phyloP scores from a whole-genome alignment of 306 rosid genomes.

The Clitoria ternatea region DNA sequence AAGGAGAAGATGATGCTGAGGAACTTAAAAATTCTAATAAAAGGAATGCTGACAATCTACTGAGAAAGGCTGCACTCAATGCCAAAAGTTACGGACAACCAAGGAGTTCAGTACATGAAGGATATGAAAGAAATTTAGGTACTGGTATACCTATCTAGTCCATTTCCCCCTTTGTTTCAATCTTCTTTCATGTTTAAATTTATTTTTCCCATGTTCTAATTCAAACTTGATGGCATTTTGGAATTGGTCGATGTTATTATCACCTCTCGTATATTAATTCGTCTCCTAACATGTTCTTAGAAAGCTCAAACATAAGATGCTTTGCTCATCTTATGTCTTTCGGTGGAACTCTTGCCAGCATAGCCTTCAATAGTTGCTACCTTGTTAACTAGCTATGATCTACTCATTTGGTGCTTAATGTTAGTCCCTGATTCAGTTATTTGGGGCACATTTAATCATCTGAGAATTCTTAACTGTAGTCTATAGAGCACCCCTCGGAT shows the following conservation, averaged over 20 bases:
- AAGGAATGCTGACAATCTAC: conserved; percentile 63
- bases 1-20: conserved; percentile 94
- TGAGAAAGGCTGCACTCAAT: conserved; percentile 67
- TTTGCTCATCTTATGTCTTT: neutral
- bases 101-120: conserved; percentile 50
- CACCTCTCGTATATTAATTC: neutral
- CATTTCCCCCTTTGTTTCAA: conserved; percentile 20
- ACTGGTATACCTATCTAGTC: conserved; percentile 45
- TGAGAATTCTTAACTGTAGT: neutral
- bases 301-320: neutral
- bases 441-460: conserved; percentile 10
- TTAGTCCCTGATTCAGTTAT: neutral
- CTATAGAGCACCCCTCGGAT: neutral
- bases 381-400: neutral
- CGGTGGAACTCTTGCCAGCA: conserved; percentile 18
- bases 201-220: neutral
- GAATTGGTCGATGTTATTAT: neutral
- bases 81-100: conserved; percentile 64
- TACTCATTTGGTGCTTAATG: neutral
- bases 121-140: conserved; percentile 55
- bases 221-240: neutral
- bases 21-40: conserved; percentile 45
- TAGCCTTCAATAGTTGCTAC: neutral
- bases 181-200: conserved; percentile 16
- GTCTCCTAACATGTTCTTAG: neutral